Conservation (phyloP, 208 protist species). For the Leishmania braziliensis region DNA sequence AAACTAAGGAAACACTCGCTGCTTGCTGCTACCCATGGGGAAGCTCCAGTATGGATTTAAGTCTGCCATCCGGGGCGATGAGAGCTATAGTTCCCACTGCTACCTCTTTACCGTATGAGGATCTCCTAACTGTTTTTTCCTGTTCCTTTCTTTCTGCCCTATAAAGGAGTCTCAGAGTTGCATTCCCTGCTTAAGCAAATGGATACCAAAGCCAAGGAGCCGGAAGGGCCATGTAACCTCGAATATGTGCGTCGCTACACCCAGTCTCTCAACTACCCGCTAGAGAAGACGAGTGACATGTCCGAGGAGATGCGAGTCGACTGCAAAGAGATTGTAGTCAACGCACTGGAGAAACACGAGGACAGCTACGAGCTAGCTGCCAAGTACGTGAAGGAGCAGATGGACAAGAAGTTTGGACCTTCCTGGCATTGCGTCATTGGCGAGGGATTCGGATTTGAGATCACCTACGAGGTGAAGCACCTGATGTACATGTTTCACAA, state of each 20-base stretch:
- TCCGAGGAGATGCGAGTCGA: conserved; percentile 95
- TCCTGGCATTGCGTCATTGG: conserved; percentile 96
- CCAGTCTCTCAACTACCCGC: conserved; percentile 73
- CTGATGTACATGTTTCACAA: conserved; percentile 95
- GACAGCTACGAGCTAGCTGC: conserved; percentile 94
- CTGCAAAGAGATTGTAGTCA: conserved; percentile 94
- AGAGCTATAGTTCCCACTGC: not conserved
- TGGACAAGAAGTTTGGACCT: conserved; percentile 96
- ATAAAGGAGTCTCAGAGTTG: not conserved
- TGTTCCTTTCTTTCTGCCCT: not conserved
- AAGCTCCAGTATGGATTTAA: no score
- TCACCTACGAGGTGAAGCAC: conserved; percentile 94
- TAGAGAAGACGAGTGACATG: conserved; percentile 95
- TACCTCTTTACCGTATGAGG: not conserved
- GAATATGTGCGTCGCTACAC: conserved; percentile 85
- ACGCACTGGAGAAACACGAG: conserved; percentile 92
- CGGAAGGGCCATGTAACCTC: conserved; percentile 76
- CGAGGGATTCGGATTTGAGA: conserved; percentile 94
- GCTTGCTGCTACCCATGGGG: not conserved
- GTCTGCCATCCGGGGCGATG: no score
- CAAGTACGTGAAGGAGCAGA: conserved; percentile 94
- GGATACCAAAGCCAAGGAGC: conserved; percentile 76
- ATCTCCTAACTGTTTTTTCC: not conserved
- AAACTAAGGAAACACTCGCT: not conserved
- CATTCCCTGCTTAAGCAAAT: conserved; percentile 17